Conservation (phyloP, 352 stramenopile species). For the Phytophthora quininea region DNA sequence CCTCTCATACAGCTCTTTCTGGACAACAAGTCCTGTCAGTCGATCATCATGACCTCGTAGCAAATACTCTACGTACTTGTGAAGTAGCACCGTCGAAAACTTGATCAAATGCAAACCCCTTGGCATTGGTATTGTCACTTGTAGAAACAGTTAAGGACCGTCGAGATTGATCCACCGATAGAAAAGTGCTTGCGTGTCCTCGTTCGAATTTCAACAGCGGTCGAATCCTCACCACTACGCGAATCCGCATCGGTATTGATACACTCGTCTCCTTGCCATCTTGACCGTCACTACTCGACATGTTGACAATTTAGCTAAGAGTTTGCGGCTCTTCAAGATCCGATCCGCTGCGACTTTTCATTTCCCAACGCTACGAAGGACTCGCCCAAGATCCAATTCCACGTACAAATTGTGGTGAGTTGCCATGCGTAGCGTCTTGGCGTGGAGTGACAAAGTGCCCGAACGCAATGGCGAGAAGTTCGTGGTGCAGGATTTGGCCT, state of each 20-base stretch:
- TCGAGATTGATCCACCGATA: slow-evolving; percentile 35
- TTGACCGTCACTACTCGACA: too few relatives aligned
- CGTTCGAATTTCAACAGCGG: slow-evolving; percentile 46
- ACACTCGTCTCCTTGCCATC: background rate
- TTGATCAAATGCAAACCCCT: slow-evolving; percentile 60
- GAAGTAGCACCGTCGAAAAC: slow-evolving; percentile 45
- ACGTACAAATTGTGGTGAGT: background rate
- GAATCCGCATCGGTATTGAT: slow-evolving; percentile 30
- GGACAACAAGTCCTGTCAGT: background rate
- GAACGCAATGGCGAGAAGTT: slow-evolving; percentile 88
- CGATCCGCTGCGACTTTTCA: slow-evolving; percentile 57
- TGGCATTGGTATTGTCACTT: slow-evolving; percentile 15
- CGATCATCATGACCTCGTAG: background rate
- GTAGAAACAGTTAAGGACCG: slow-evolving; percentile 35
- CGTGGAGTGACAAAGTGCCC: slow-evolving; percentile 88
- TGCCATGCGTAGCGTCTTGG: slow-evolving; percentile 75
- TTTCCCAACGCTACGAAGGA: background rate
- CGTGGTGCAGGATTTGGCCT: slow-evolving; percentile 89
- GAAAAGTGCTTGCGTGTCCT: slow-evolving; percentile 37
- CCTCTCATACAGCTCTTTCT: slow-evolving; percentile 48
- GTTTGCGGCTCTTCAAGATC: slow-evolving; percentile 37
- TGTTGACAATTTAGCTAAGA: too few relatives aligned
- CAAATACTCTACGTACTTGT: slow-evolving; percentile 26
- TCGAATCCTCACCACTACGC: slow-evolving; percentile 58
- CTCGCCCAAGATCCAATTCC: slow-evolving; percentile 8